A percentile compares a stretch with the other conserved stretches of the same genome.
These are phyloP conservation scores for Osmanthus fragrans DNA, from an alignment of 257 asterid species.

Conservation along the genomic window DNA sequence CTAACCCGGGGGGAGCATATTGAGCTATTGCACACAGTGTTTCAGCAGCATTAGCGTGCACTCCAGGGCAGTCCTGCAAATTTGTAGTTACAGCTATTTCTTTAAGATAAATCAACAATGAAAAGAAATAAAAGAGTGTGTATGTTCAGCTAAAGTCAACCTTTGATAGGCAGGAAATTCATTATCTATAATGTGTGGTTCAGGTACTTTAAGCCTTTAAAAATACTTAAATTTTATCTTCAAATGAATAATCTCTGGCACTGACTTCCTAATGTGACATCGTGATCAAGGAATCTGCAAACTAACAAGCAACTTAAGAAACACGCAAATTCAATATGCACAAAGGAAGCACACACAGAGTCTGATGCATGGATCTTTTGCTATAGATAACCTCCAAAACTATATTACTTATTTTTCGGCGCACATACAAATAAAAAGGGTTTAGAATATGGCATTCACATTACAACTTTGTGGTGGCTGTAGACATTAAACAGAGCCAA, in stretches of 20 bases:
- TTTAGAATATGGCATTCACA: no score
- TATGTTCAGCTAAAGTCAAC: neutral
- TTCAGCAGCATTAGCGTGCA: constrained; percentile 96
- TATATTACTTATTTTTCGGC: no score
- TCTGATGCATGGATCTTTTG: neutral
- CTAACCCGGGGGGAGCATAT: constrained; percentile 73
- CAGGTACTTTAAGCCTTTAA: neutral
- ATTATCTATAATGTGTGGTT: neutral
- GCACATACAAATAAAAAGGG: no score
- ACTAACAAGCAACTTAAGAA: neutral
- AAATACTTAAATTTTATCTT: neutral
- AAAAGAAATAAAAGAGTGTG: no score
- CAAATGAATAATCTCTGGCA: no score
- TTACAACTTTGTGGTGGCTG: no score
- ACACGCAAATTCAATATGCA: neutral
- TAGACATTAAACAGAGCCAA: no score
- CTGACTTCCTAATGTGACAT: neutral
- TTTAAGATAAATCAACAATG: neutral
- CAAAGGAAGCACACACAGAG: neutral
- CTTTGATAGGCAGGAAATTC: neutral
- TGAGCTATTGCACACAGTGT: constrained; percentile 75
- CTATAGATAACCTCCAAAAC: no score
- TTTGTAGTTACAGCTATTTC: neutral
- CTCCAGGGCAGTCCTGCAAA: constrained; percentile 86
- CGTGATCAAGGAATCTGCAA: neutral